phyloP scores from a whole-genome alignment of 1,284 basidiomycete genomes.

The Ganoderma sp. region DNA sequence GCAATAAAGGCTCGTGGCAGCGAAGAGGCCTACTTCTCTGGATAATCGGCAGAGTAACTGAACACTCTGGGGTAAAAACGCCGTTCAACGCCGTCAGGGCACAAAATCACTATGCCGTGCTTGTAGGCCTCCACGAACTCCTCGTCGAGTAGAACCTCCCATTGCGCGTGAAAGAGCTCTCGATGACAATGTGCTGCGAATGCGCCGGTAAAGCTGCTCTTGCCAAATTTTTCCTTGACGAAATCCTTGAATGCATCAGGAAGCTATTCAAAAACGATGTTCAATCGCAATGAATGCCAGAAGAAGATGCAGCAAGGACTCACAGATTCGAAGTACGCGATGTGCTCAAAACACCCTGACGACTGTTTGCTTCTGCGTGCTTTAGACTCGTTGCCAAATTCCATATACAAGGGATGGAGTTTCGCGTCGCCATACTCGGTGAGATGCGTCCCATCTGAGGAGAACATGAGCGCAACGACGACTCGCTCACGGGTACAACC shows the following conservation, averaged over 20 bases:
- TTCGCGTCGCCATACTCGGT: conserved; percentile 36
- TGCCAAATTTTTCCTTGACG: not conserved
- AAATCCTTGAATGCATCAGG: conserved; percentile 5
- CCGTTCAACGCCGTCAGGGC: conserved; percentile 29
- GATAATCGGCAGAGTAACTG: not conserved
- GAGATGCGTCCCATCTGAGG: conserved; percentile 9
- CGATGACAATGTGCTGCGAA: conserved; percentile 33
- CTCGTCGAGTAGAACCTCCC: conserved; percentile 32
- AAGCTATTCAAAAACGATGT: not conserved
- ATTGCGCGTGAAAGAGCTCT: conserved; percentile 35
- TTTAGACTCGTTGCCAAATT: conserved; percentile 41
- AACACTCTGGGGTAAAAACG: conserved; percentile 19
- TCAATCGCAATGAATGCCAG: not conserved
- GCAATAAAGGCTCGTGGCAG: not conserved
- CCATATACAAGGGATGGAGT: conserved; percentile 42
- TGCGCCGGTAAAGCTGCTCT: not conserved
- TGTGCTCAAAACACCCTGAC: not conserved
- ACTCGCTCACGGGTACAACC: conserved; percentile 6
- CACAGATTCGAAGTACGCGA: not conserved
- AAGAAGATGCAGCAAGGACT: not conserved
- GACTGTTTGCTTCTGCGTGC: conserved; percentile 31
- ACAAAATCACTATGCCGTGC: conserved; percentile 34
- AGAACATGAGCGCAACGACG: conserved; percentile 12
- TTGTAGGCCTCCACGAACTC: conserved; percentile 34
- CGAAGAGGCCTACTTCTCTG: not conserved